phyloP scores from a whole-genome alignment of 768 basidiomycete species.

The Galerina sulciceps region DNA sequence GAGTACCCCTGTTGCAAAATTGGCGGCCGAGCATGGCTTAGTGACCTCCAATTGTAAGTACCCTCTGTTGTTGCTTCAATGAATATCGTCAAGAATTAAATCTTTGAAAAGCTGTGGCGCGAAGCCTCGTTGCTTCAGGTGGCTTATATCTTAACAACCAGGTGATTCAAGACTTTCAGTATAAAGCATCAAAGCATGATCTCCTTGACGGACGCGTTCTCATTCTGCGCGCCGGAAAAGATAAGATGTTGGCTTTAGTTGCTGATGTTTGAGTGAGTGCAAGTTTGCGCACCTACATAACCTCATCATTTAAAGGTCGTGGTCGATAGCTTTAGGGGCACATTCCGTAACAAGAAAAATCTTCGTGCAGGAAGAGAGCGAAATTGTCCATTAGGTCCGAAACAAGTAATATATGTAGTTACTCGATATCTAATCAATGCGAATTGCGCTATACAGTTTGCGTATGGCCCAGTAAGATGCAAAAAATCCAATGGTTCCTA shows the following conservation, averaged over 20 bases:
- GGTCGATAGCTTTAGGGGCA: too few relatives aligned
- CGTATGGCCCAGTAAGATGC: conserved; percentile 92
- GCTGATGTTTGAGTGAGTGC: conserved; percentile 7
- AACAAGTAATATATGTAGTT: not conserved
- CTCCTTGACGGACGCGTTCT: conserved; percentile 67
- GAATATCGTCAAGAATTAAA: not conserved
- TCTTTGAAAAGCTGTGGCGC: conserved; percentile 60
- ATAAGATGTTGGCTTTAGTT: conserved; percentile 57
- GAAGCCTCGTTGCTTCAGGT: conserved; percentile 60
- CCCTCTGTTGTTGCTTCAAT: not conserved
- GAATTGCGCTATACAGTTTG: conserved; percentile 80
- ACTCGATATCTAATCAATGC: conserved; percentile 58
- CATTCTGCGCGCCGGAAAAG: conserved; percentile 77
- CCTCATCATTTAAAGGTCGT: too few relatives aligned
- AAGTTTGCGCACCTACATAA: not conserved
- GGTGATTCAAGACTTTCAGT: conserved; percentile 53
- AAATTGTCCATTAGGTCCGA: not conserved
- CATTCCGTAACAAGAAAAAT: too few relatives aligned
- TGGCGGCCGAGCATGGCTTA: conserved; percentile 63
- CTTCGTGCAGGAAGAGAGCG: too few relatives aligned
- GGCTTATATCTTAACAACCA: conserved; percentile 77
- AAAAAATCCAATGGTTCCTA: conserved; percentile 90
- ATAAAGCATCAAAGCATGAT: conserved; percentile 43
- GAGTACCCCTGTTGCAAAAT: conserved; percentile 56
- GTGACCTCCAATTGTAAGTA: conserved; percentile 68